phyloP scores from a whole-genome alignment of 2,329 filamentous ascomycete genomes.

The Beauveria medogensis region DNA sequence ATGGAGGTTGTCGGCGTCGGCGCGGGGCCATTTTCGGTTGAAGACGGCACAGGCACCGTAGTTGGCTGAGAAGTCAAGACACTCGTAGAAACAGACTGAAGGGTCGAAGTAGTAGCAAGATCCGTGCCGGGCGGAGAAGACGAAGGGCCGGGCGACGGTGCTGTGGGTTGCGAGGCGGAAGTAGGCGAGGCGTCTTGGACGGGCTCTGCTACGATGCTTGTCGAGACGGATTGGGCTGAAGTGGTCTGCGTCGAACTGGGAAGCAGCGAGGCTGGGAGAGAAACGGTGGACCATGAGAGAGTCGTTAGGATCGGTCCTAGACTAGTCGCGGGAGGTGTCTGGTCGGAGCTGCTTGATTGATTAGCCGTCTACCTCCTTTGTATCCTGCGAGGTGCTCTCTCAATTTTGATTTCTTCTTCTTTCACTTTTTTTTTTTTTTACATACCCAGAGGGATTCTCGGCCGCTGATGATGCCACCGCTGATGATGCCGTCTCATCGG shows the following conservation, averaged over 20 bases:
- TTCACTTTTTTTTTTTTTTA: background rate
- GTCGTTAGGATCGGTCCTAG: background rate
- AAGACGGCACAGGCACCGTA: too few species aligned
- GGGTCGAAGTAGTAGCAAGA: too few species aligned
- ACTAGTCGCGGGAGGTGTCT: constrained; percentile 9
- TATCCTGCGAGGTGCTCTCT: background rate
- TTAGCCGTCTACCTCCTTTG: background rate
- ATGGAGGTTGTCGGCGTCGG: too few species aligned
- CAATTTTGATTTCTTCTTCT: background rate
- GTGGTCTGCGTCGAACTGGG: background rate
- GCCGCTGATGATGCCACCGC: background rate
- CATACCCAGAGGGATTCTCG: background rate
- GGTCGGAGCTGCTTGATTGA: constrained; percentile 11
- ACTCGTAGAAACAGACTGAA: too few species aligned
- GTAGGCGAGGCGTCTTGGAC: background rate
- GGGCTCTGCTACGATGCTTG: background rate
- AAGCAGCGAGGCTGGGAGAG: background rate
- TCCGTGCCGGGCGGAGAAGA: too few species aligned
- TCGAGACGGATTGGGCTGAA: background rate
- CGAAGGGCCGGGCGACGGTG: too few species aligned
- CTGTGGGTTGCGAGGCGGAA: too few species aligned
- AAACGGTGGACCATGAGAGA: background rate
- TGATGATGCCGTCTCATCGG: background rate
- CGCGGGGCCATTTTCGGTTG: too few species aligned
- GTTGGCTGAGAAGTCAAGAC: too few species aligned